These are phyloP conservation scores for Nigrospora oryzae DNA, from an alignment of 2,329 filamentous ascomycete genomes.

Conservation along the genomic window DNA sequence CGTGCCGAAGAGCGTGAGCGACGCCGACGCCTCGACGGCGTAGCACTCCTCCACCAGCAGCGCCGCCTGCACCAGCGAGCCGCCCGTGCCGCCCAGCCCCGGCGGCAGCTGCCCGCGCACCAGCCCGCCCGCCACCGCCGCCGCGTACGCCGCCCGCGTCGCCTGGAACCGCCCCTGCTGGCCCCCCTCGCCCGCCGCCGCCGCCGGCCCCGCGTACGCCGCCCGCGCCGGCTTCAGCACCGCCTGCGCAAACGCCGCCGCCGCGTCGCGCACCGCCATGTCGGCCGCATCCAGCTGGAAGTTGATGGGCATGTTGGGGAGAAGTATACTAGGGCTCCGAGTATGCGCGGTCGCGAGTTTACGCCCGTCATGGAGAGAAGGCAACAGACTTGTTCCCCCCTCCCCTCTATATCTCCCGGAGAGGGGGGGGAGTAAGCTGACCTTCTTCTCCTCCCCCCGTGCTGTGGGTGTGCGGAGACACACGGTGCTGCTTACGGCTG, in stretches of 20 bases:
- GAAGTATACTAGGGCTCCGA: constrained; percentile 23
- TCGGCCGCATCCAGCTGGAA: constrained; percentile 13
- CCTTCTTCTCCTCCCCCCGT: too few species aligned
- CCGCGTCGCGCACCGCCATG: constrained; percentile 10
- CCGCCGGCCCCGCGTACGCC: constrained; percentile 10
- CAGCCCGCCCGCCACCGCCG: constrained; percentile 32
- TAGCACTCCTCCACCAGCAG: constrained; percentile 46
- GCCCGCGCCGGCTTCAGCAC: constrained; percentile 12
- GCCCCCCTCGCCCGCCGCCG: constrained; percentile 8
- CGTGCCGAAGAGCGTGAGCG: constrained; percentile 41
- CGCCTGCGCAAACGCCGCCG: constrained; percentile 10
- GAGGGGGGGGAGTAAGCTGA: too few species aligned
- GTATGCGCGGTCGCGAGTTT: too few species aligned
- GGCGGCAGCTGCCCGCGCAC: constrained; percentile 38
- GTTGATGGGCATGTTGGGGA: constrained; percentile 8
- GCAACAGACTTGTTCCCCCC: too few species aligned
- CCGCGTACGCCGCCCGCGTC: constrained; percentile 34
- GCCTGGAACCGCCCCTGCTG: constrained; percentile 33
- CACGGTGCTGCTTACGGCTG: too few species aligned
- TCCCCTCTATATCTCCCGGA: too few species aligned
- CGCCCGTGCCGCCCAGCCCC: constrained; percentile 34
- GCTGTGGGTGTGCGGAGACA: too few species aligned
- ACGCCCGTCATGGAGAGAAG: too few species aligned
- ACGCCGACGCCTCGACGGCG: constrained; percentile 37
- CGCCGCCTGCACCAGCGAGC: constrained; percentile 35